Percentiles rank a stretch among this genome's conserved stretches.
Evolutionary conservation across 805 yeast genomes (phyloP).

Genomic region (Saccharomycopsis sp.): DNA sequence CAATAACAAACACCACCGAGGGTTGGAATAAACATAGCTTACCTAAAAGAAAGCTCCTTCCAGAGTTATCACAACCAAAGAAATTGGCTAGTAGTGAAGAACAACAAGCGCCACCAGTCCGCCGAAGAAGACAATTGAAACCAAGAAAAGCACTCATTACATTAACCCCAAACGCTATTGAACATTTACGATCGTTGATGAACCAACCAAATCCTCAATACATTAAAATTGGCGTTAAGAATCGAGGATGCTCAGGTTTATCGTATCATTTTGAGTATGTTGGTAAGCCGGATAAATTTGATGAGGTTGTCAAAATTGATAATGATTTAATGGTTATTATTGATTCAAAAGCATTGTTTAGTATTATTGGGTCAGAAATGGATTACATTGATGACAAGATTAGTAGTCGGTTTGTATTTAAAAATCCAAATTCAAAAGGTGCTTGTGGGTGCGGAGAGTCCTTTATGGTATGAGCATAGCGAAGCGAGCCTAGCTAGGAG

Average conservation of each 20-base stretch:
- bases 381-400: slow-evolving; percentile 96
- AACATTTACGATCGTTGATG: slow-evolving; percentile 59
- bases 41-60: slow-evolving; percentile 1
- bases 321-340: slow-evolving; percentile 89
- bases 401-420: slow-evolving; percentile 82
- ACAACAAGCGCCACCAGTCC: slow-evolving; percentile 23
- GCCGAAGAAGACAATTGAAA: slow-evolving; percentile 58
- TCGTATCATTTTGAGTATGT: slow-evolving; percentile 91
- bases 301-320: slow-evolving; percentile 77
- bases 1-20: neutral
- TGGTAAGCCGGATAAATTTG: slow-evolving; percentile 85
- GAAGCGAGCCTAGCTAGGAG: neutral
- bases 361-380: slow-evolving; percentile 96
- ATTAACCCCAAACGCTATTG: slow-evolving; percentile 65
- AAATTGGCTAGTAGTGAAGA: neutral
- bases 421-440: slow-evolving; percentile 94
- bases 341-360: slow-evolving; percentile 92
- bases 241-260: slow-evolving; percentile 95
- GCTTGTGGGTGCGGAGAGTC: slow-evolving; percentile 99
- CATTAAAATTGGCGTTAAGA: slow-evolving; percentile 88
- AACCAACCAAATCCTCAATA: slow-evolving; percentile 83
- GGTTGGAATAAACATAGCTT: slow-evolving; percentile 17
- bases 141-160: slow-evolving; percentile 90
- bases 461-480: slow-evolving; percentile 67
- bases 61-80: neutral